Base-by-base conservation (phyloP, 2,329 filamentous ascomycete species). In the Rasamsonia emersonii region DNA sequence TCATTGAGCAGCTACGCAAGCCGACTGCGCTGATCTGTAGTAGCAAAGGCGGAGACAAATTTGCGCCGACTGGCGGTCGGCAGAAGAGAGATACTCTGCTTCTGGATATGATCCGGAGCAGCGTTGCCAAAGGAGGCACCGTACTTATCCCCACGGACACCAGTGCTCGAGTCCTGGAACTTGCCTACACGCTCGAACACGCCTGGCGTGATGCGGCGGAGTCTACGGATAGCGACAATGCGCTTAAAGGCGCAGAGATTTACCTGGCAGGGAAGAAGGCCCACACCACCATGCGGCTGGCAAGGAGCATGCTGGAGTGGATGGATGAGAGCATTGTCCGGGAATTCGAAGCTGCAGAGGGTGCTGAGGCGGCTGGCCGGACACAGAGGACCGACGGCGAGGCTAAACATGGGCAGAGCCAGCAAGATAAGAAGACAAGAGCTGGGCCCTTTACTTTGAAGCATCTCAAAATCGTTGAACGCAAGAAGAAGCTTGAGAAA, bases 221-320 rank as follows among this genome's bases (percentile, higher is more conserved):
- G 2, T 65, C 68, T 15, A 61, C 65, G 6, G 69, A 71, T 15
- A 69, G 70, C 14, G 65, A 64, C 3, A 64, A 64, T 40, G 51
- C 64, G 2, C 58, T 77, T 25, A 68, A 65, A 41, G 61, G 60
- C 18, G 64, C 71, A 7, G 67, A 65, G 30, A 67, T 95, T 1
- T 95, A 86, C 52, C 68, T 98, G 25, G 89, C 88, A 1, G 88
- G 86, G 23, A 80, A 79, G 37, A 93, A 86, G 39, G 82, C 85
- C 42, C 80, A 84, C 36, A 88, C 86, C 40, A 93, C 88, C 0
- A 83, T 96, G 70, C 75, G 86, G 32, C 85, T 95, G 44, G 84
- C 89, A 16, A 75, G 88, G 44, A 95, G 89, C 56, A 93, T 98
- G 84, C 68, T 98, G 18, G 91, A 98, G 53, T 98, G 91, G 91